Evolutionary conservation across 2,329 filamentous ascomycete genomes (phyloP).

Genomic region (Diaporthe caulivora): DNA sequence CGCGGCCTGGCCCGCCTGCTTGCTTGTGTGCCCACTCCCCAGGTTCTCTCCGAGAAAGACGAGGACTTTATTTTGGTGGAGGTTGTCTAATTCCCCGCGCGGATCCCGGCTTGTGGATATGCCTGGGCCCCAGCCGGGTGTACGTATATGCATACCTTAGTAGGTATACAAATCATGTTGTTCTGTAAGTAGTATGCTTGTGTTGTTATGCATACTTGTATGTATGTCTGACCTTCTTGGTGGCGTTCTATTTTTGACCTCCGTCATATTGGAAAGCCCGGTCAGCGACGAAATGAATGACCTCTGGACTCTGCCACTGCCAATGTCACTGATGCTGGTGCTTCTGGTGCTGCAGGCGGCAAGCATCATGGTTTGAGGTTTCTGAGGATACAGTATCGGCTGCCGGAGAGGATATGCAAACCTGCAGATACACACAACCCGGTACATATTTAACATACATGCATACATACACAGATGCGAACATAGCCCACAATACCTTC

Average conservation of each 20-base stretch:
- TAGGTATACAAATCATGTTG: not conserved
- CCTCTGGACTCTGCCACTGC: constrained; percentile 1
- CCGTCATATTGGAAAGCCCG: not conserved
- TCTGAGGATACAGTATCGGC: not conserved
- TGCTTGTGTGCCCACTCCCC: not conserved
- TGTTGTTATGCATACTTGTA: not conserved
- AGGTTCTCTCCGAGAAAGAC: constrained; percentile 18
- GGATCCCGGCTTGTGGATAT: constrained; percentile 7
- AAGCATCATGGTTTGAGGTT: constrained; percentile 15
- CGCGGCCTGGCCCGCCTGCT: constrained; percentile 26
- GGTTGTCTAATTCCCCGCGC: constrained; percentile 24
- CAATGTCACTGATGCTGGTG: not conserved
- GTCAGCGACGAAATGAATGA: not conserved
- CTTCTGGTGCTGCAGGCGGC: not conserved
- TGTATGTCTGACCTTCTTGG: constrained; percentile 24
- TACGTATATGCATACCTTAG: not conserved
- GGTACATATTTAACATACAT: not conserved
- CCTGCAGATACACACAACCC: not conserved
- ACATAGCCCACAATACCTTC: not conserved
- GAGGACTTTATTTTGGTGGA: constrained; percentile 11
- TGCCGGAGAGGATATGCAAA: not conserved
- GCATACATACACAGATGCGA: not conserved
- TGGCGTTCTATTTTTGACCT: constrained; percentile 28
- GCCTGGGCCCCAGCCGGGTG: not conserved
- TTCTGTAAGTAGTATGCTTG: too few relatives aligned